A percentile compares a stretch with the other conserved stretches of the same genome.
Conservation (phyloP, 2,329 filamentous ascomycete species). For the Colletotrichum costaricense region DNA sequence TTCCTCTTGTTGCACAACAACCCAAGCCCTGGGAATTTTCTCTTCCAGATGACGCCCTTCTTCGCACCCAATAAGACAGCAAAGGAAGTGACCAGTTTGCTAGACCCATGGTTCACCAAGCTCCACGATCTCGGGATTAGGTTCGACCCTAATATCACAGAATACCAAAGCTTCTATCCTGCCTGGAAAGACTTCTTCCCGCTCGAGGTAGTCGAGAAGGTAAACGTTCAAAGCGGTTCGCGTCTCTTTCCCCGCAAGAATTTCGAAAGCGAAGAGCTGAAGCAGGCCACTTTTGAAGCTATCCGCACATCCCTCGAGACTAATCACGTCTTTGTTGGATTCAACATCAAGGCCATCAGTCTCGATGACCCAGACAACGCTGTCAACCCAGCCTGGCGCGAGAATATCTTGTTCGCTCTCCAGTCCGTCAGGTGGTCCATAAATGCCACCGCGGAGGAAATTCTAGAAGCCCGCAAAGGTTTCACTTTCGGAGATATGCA, state of each 20-base stretch:
- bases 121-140: not conserved
- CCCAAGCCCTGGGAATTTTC: constrained; percentile 15
- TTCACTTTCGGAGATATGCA: constrained; percentile 45
- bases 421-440: constrained; percentile 28
- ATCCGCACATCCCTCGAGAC: constrained; percentile 23
- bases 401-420: constrained; percentile 49
- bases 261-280: constrained; percentile 5
- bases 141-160: constrained; percentile 15
- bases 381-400: constrained; percentile 58
- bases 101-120: constrained; percentile 18
- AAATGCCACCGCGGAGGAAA: constrained; percentile 18
- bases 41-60: constrained; percentile 27
- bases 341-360: constrained; percentile 24
- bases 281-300: constrained; percentile 15
- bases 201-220: constrained; percentile 12
- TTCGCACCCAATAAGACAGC: constrained; percentile 35
- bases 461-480: constrained; percentile 39
- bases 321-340: constrained; percentile 14
- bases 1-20: constrained; percentile 7
- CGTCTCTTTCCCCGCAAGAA: constrained; percentile 18
- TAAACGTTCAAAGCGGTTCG: constrained; percentile 20
- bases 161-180: constrained; percentile 25
- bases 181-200: constrained; percentile 28
- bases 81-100: not conserved
- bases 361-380: constrained; percentile 44